phyloP scores from a whole-genome alignment of 1,284 basidiomycete genomes.

The Leccinum pachyderme region DNA sequence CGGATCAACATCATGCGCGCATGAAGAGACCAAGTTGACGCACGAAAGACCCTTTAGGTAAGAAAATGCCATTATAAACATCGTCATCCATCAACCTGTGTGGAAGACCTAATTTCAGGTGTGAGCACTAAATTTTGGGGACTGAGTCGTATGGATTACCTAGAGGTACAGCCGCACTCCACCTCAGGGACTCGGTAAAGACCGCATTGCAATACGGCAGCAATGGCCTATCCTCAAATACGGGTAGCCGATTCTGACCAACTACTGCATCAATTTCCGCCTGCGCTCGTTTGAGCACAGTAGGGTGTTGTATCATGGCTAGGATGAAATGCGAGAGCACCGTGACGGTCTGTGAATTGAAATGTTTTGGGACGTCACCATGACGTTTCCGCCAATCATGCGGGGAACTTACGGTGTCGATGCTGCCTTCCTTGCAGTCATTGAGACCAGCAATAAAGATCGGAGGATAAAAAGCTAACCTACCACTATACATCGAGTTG shows the following conservation, averaged over 20 bases:
- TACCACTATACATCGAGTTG: constrained; percentile 67
- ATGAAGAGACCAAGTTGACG: constrained; percentile 8
- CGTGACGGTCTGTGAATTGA: constrained; percentile 42
- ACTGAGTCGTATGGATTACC: constrained; percentile 33
- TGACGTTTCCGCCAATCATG: background rate
- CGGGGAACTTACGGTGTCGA: constrained; percentile 52
- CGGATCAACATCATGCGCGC: constrained; percentile 1
- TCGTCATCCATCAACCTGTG: constrained; percentile 50
- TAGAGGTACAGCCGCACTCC: constrained; percentile 51
- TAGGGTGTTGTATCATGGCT: constrained; percentile 55
- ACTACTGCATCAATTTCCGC: constrained; percentile 56
- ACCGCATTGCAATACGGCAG: constrained; percentile 52
- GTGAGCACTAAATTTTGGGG: background rate
- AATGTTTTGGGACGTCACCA: background rate
- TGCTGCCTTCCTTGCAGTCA: constrained; percentile 40
- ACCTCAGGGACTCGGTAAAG: constrained; percentile 47
- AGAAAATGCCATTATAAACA: constrained; percentile 43
- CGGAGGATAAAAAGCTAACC: constrained; percentile 6
- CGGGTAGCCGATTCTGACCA: constrained; percentile 48
- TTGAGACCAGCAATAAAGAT: background rate
- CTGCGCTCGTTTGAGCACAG: constrained; percentile 48
- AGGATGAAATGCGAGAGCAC: constrained; percentile 55
- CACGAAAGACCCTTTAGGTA: constrained; percentile 48
- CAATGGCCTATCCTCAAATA: constrained; percentile 45
- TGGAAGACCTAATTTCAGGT: constrained; percentile 37